Evolutionary conservation across 169 alveolate genomes (phyloP), one percentile per base, ranked within the genome.

Genomic region (Haemoproteus tartakovskyi): DNA sequence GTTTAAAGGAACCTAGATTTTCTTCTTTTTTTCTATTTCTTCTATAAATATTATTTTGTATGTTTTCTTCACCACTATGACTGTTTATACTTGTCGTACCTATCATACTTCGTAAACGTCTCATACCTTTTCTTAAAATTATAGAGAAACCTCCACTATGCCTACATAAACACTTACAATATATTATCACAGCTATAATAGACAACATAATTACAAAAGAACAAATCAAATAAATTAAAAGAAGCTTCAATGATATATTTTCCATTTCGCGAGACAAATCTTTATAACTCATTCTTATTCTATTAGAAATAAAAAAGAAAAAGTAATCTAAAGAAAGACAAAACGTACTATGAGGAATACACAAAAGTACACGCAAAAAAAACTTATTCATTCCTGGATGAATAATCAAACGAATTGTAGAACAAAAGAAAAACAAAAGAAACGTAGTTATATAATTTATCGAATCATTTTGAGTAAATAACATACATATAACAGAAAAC

Each of bases 361-460:
- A 26, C 26, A 67, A 27, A 18, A 67, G 70, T 33, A 67, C 33
- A 21, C 40, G 54, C 0, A 37, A 24, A 5, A 67, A 22, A 2
- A 51, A 30, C 16, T 18, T 30, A 1, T 46, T 37, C 0, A 29
- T 43, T 0, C 82, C 82, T 0, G 82, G 54, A 30, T 67, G 82
- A 9, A 67, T 67, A 24, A 67, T 52, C 24, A 67, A 67, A n/a
- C 82, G 82, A 36, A 67, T 52, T 2, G 82, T 40, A 1, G 82
- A 67, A 16, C 36, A 67, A 5, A 67, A 24, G 30, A 67, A 67
- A 54, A 67, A 67, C 0, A 67, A 26, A 16, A 67, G 43, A 52
- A 67, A 67, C 1, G 82, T 30, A 5, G 60, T 70, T 26, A 67
- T 67, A 45, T 67, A 67, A 67, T 67, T 67, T 14, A 67, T 67